Evolutionary conservation across 306 rosid genomes (phyloP), one percentile per base, ranked within the genome.

Genomic region (Castanopsis chinensis): DNA sequence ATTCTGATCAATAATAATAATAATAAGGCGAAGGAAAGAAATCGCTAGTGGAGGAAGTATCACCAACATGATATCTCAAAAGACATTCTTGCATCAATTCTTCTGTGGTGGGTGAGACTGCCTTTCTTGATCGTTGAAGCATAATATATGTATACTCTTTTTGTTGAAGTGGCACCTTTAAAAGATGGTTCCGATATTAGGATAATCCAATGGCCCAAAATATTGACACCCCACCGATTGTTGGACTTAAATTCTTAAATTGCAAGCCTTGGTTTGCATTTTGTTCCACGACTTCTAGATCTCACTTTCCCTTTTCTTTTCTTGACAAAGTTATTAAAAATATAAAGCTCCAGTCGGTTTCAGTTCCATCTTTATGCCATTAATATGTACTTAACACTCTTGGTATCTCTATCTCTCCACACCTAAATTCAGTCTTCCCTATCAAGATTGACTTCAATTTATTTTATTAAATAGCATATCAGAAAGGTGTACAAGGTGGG

Each of bases 321-420:
- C 27, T 73, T 13, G 63, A 53, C 54, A 72, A 53, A 28, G 65
- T 28, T 28, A 53, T 72, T 54, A 45, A 45, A 77, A 19, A 37
- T 55, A 58, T 41, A 0, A 56, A 55, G 17, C 53, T 13, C 45
- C 11, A 19, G 25, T 67, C 13, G 57, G 52, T 73, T 65, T 28
- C 12, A 41, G 57, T 55, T 75, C 59, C 70, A 18, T 65, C 61
- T 76, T 75, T 70, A 56, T 59, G 61, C 35, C 23, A 52, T 27
- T 21, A 83, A 78, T 83, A 78, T 69, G 72, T 35, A 72, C 67
- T 54, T 69, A 6, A 23, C 80, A 85, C 80, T 23, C 78, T 27
- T 79, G 82, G 90, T 60, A 87, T 87, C 83, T 65, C 54, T 70
- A 55, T 69, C 78, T 43, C 72, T 75, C 53, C 73, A 51, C 43